Conservation (phyloP, 1,284 basidiomycete genomes). For the Laetiporus sulphureus region DNA sequence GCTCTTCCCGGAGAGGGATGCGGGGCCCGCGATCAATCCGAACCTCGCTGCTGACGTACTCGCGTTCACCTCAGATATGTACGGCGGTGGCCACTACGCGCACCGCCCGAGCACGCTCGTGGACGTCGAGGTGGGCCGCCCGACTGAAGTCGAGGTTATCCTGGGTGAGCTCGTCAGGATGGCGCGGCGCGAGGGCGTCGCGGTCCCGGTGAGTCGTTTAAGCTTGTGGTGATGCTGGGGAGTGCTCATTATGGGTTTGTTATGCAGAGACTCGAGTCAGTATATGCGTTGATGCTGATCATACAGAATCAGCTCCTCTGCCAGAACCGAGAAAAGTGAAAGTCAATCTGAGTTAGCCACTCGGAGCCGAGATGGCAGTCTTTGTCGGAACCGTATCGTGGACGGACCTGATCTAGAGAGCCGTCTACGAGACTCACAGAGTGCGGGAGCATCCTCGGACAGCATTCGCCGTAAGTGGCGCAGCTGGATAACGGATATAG, state of each 20-base stretch:
- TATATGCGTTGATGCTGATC: constrained; percentile 43
- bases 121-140: constrained; percentile 43
- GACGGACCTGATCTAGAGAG: too few species aligned
- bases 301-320: constrained; percentile 47
- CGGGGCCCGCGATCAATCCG: constrained; percentile 33
- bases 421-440: too few species aligned
- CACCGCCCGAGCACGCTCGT: constrained; percentile 57
- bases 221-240: neutral
- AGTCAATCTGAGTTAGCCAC: too few species aligned
- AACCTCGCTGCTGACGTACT: constrained; percentile 34
- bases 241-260: neutral
- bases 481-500: too few species aligned
- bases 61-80: constrained; percentile 30
- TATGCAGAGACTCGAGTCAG: constrained; percentile 41
- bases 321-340: too few species aligned
- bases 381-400: too few species aligned
- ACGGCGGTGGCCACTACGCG: constrained; percentile 34
- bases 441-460: too few species aligned
- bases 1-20: constrained; percentile 40
- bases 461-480: too few species aligned
- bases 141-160: constrained; percentile 62
- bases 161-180: constrained; percentile 56
- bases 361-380: too few species aligned
- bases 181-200: constrained; percentile 38
- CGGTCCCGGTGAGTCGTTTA: constrained; percentile 43